These are phyloP conservation scores for Bacidia rubella DNA, from an alignment of 495 filamentous ascomycete genomes.

Conservation along the genomic window DNA sequence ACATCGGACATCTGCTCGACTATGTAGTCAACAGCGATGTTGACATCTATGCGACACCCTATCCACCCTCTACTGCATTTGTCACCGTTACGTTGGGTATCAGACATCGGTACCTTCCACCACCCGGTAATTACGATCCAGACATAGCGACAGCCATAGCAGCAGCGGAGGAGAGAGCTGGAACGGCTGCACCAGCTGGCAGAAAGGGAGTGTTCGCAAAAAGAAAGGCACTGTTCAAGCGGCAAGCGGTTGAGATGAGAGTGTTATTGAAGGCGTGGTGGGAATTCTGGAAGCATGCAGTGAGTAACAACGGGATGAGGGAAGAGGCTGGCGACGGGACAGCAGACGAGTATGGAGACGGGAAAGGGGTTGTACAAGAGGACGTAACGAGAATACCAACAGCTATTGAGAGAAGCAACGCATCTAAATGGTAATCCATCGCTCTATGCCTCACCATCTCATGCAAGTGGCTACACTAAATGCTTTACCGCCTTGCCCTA, in stretches of 20 bases:
- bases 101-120: background rate
- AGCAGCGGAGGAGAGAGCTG: background rate
- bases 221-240: background rate
- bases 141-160: background rate
- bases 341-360: too few species aligned
- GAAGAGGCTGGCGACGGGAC: too few species aligned
- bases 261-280: background rate
- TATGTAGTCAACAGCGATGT: constrained; percentile 4
- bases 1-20: constrained; percentile 5
- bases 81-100: constrained; percentile 5
- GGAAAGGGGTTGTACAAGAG: too few species aligned
- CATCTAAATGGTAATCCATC: too few species aligned
- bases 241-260: background rate
- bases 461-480: too few species aligned
- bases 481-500: too few species aligned
- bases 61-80: constrained; percentile 5
- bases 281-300: background rate
- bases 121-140: constrained; percentile 10
- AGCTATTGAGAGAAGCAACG: too few species aligned
- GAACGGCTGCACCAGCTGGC: background rate
- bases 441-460: too few species aligned
- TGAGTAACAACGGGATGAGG: background rate
- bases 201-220: background rate
- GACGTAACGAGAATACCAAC: too few species aligned
- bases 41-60: background rate